These are phyloP conservation scores for Cutaneotrichosporon curvatum DNA, from an alignment of 1,284 basidiomycete genomes.

Conservation along the genomic window DNA sequence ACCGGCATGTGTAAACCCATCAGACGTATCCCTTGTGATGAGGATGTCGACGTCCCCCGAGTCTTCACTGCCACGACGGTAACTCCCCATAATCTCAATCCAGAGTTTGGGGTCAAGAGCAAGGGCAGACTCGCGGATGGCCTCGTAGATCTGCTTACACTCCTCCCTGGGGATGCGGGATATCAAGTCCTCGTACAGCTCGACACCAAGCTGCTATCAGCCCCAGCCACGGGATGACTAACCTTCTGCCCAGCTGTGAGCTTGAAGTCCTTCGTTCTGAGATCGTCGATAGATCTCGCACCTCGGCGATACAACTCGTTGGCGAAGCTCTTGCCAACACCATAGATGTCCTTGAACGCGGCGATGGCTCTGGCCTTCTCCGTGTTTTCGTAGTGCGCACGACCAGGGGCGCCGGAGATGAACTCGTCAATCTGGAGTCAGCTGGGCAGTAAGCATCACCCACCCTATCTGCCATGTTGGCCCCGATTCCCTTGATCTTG, in stretches of 20 bases:
- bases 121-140: slow-evolving; percentile 63
- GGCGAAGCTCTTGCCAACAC: slow-evolving; percentile 66
- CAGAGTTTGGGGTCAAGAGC: slow-evolving; percentile 63
- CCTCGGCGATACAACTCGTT: slow-evolving; percentile 67
- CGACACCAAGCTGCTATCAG: slow-evolving; percentile 56
- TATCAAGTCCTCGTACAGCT: slow-evolving; percentile 60
- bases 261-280: slow-evolving; percentile 48
- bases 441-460: slow-evolving; percentile 5
- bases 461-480: slow-evolving; percentile 68
- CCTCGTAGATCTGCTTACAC: slow-evolving; percentile 62
- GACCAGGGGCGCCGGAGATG: slow-evolving; percentile 27
- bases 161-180: slow-evolving; percentile 82
- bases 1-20: slow-evolving; percentile 68
- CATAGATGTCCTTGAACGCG: slow-evolving; percentile 71
- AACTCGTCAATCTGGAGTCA: slow-evolving; percentile 41
- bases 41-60: slow-evolving; percentile 88
- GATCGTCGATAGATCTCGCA: slow-evolving; percentile 68
- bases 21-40: slow-evolving; percentile 64
- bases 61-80: slow-evolving; percentile 64
- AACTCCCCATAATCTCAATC: slow-evolving; percentile 85
- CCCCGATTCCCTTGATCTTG: slow-evolving; percentile 60
- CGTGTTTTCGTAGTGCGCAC: slow-evolving; percentile 38
- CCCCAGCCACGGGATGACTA: background rate
- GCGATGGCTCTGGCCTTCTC: slow-evolving; percentile 32
- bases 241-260: slow-evolving; percentile 59